Conservation (phyloP, 495 filamentous ascomycete genomes). For the Aspergillus homomorphus region DNA sequence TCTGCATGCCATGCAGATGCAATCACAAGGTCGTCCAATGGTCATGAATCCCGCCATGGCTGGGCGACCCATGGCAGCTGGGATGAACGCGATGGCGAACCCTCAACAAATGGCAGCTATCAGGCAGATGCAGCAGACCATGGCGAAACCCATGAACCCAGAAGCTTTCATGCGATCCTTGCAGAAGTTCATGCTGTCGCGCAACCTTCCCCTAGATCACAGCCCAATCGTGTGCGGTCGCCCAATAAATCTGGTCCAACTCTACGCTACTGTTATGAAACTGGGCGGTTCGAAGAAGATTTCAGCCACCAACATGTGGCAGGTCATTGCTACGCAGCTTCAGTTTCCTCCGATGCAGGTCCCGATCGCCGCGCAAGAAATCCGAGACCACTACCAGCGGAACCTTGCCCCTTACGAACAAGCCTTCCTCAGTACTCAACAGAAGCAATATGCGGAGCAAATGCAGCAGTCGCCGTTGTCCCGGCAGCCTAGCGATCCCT, state of each 20-base stretch:
- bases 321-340: slow-evolving; percentile 62
- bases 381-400: slow-evolving; percentile 68
- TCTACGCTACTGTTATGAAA: slow-evolving; percentile 73
- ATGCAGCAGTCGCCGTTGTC: slow-evolving; percentile 51
- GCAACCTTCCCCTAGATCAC: slow-evolving; percentile 64
- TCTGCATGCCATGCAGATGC: slow-evolving; percentile 55
- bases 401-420: slow-evolving; percentile 74
- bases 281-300: slow-evolving; percentile 77
- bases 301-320: slow-evolving; percentile 65
- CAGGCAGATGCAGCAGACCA: slow-evolving; percentile 61
- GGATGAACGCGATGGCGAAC: slow-evolving; percentile 46
- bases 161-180: slow-evolving; percentile 76
- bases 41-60: slow-evolving; percentile 51
- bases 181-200: slow-evolving; percentile 65
- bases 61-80: slow-evolving; percentile 36
- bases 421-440: slow-evolving; percentile 59
- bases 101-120: slow-evolving; percentile 48
- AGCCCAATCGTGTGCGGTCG: slow-evolving; percentile 70
- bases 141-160: slow-evolving; percentile 54
- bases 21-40: slow-evolving; percentile 63
- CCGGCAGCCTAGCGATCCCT: slow-evolving; percentile 37
- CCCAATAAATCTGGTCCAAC: slow-evolving; percentile 63
- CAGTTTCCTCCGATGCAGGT: slow-evolving; percentile 64
- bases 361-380: slow-evolving; percentile 61
- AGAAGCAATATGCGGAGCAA: slow-evolving; percentile 48